Evolutionary conservation across 129 eudicot genomes (phyloP).

Genomic region (Arctium lappa): DNA sequence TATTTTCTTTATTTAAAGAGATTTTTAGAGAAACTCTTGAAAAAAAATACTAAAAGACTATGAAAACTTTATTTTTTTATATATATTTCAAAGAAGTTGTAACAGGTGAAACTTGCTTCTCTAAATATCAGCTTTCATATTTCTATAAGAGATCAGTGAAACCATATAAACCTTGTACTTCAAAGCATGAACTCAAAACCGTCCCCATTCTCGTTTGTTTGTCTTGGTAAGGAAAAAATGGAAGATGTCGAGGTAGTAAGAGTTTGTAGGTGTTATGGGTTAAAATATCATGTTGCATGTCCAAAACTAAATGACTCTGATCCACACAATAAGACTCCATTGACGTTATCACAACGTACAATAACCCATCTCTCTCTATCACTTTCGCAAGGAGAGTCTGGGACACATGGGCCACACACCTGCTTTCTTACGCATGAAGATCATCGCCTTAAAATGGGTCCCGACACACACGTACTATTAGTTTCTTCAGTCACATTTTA

Average conservation of each 20-base stretch:
- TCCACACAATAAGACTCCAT: background rate
- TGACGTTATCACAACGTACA: background rate
- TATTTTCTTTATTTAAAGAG: no score
- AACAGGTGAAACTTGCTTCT: background rate
- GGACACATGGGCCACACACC: conserved; percentile 20
- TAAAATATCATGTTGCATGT: background rate
- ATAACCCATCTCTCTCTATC: conserved; percentile 16
- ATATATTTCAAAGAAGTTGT: background rate
- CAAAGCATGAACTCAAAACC: background rate
- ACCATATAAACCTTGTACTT: no score
- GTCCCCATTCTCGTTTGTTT: background rate
- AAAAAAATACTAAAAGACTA: background rate
- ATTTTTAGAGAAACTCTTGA: no score
- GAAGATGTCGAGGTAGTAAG: background rate
- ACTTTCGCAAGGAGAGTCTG: background rate
- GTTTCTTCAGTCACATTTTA: no score
- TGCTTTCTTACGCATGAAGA: conserved; percentile 28
- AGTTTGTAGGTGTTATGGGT: background rate
- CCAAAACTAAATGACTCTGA: background rate
- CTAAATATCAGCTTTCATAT: background rate
- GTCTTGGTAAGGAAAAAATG: background rate
- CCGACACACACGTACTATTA: no score
- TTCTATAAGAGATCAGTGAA: no score
- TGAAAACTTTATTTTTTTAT: no score
- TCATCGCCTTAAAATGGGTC: no score